Percentiles rank a stretch among this genome's conserved stretches.
phyloP scores from a whole-genome alignment of 371 early-diverging fungal species.

The Mortierella sp. region DNA sequence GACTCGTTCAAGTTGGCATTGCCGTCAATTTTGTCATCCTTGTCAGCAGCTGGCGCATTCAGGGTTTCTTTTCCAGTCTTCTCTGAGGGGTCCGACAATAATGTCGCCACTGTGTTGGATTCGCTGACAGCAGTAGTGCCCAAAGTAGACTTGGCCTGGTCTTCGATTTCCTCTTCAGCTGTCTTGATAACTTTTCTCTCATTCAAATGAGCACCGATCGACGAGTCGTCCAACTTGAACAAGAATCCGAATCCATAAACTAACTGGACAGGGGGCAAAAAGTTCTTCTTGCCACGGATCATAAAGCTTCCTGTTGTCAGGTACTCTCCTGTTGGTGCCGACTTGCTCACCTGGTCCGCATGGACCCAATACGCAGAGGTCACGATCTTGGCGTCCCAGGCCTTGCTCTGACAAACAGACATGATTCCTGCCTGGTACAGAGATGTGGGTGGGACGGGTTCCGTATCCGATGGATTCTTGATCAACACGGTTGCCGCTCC shows the following conservation, averaged over 20 bases:
- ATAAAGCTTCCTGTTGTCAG: conserved; percentile 96
- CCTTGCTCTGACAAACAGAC: conserved; percentile 95
- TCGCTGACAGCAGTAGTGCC: too few relatives aligned
- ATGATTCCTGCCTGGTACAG: conserved; percentile 96
- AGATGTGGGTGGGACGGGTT: conserved; percentile 88
- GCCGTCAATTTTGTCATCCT: conserved; percentile 12
- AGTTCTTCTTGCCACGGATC: conserved; percentile 98
- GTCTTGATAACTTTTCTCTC: conserved; percentile 47
- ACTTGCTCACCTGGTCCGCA: conserved; percentile 93
- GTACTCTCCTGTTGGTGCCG: conserved; percentile 98
- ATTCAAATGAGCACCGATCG: conserved; percentile 74
- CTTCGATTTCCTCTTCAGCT: conserved; percentile 19
- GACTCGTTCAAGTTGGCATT: conserved; percentile 35
- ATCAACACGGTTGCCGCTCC: conserved; percentile 96
- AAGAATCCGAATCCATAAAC: conserved; percentile 97
- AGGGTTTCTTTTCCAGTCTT: not conserved
- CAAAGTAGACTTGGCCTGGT: not conserved
- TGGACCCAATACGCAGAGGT: conserved; percentile 98
- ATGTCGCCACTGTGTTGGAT: too few relatives aligned
- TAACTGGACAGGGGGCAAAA: conserved; percentile 93
- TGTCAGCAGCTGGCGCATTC: not conserved
- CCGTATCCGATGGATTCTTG: conserved; percentile 81
- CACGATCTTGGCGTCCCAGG: conserved; percentile 98
- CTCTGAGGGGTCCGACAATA: not conserved
- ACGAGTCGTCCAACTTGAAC: conserved; percentile 89